Percentiles rank a stretch among this genome's conserved stretches.
These are phyloP conservation scores for Thuidium tamariscinum DNA, from an alignment of 225 moss, liverwort and hornwort species.

Conservation along the genomic window DNA sequence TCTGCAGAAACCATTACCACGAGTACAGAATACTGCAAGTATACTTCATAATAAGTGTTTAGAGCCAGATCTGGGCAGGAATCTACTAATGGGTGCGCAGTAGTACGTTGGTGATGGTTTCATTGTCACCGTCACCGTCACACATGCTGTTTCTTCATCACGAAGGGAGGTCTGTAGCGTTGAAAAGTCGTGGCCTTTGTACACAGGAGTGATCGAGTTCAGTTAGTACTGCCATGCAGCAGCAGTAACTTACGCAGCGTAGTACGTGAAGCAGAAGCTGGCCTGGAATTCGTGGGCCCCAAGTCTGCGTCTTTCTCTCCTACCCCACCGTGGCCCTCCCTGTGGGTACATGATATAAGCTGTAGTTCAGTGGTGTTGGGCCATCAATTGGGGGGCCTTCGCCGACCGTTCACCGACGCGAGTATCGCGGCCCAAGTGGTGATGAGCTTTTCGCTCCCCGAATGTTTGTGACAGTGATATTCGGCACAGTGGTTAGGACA, in stretches of 20 bases:
- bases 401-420: constrained; percentile 9
- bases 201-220: not conserved
- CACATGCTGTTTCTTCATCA: constrained; percentile 1
- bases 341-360: not conserved
- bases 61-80: not conserved
- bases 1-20: constrained; percentile 9
- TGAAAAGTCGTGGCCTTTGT: constrained; percentile 13
- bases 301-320: not conserved
- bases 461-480: constrained; percentile 21
- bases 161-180: constrained; percentile 5
- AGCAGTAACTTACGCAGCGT: not conserved
- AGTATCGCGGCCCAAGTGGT: not conserved
- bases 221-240: not conserved
- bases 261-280: not conserved
- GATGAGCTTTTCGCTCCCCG: constrained; percentile 9
- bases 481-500: constrained; percentile 15
- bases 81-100: not conserved
- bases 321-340: not conserved
- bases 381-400: not conserved
- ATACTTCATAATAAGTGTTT: not conserved
- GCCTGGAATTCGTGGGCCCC: constrained; percentile 6
- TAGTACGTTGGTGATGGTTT: not conserved
- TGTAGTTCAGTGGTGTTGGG: not conserved
- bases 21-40: not conserved
- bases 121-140: constrained; percentile 25